Base-by-base conservation (phyloP, 2,329 filamentous ascomycete genomes). In the Sporothrix inflata region DNA sequence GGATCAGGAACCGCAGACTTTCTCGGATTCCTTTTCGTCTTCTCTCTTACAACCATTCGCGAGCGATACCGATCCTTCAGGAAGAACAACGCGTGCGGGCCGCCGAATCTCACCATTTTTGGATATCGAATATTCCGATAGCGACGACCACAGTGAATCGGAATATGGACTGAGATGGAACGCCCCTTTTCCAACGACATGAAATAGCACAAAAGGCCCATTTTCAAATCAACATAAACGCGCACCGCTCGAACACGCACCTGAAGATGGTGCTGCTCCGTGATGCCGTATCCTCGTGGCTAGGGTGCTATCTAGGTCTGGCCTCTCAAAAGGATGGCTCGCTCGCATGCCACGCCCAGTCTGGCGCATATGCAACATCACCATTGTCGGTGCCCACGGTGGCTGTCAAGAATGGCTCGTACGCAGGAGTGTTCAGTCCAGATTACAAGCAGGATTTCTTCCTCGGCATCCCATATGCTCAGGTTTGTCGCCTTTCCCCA, bases 401-500 rank as follows among this genome's bases (percentile, higher is more conserved):
- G 1, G 12, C 71, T 4, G 61, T 76, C n/a, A 70, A 72, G 40
- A 83, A 83, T 61, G 82, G 82, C n/a, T 80, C 78, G 2, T 82
- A 82, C 63, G 74, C 78, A 16, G 82, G 82, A 7, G 24, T 80
- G 16, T 74, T 79, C 72, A 78, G 79, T 42, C 66, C 78, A 4
- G 71, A 72, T 6, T 82, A 80, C 71, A 75, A 83, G 38, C 85
- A 87, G 70, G 86, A 88, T 68, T 80, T 84, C 69, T 88, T 88
- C 76, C 79, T 87, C 1, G 85, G 85, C 11, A 84, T 90, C 5
- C 88, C 88, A 0, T 90, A 86, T 76, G 87, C 88, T 1, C 84
- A 86, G 75, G 74, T 42, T 11, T 8, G 66, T 57, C 12, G 4
- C 24, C 12, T 12, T 24, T 19, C 11, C 24, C 12, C 55, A 5